Percentiles rank a stretch among this genome's conserved stretches.
These are phyloP conservation scores for Mycena alexandri DNA, from an alignment of 768 basidiomycete species.

Conservation along the genomic window DNA sequence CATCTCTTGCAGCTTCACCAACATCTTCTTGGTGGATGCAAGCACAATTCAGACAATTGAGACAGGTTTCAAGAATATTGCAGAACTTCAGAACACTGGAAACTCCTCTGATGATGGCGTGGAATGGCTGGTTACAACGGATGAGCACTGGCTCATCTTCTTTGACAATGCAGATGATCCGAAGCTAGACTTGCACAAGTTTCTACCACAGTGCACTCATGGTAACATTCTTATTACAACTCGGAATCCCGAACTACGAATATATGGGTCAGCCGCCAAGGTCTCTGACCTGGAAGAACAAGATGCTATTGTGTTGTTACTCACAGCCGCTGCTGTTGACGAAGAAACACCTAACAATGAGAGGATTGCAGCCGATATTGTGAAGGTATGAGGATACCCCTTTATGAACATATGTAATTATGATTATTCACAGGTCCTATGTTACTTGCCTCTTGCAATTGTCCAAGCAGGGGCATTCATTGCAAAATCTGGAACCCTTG, in stretches of 20 bases:
- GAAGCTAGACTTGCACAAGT: conserved; percentile 5
- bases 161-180: conserved; percentile 24
- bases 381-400: too few relatives aligned
- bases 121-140: not conserved
- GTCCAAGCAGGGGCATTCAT: too few relatives aligned
- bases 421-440: too few relatives aligned
- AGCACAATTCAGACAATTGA: conserved; percentile 7
- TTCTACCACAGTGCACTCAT: too few relatives aligned
- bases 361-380: too few relatives aligned
- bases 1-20: conserved; percentile 18
- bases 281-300: conserved; percentile 1
- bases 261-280: too few relatives aligned
- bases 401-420: too few relatives aligned
- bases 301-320: conserved; percentile 11
- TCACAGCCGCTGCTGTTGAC: not conserved
- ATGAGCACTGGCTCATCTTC: conserved; percentile 5
- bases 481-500: too few relatives aligned
- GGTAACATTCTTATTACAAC: too few relatives aligned
- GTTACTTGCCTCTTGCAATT: too few relatives aligned
- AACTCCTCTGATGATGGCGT: not conserved
- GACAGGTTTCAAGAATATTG: conserved; percentile 10
- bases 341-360: too few relatives aligned
- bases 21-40: conserved; percentile 18
- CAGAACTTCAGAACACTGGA: not conserved
- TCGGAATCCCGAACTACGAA: too few relatives aligned